A percentile compares a stretch with the other conserved stretches of the same genome.
These are phyloP conservation scores for Cocos nucifera DNA, from an alignment of 176 grass and related monocot genomes.

Conservation along the genomic window DNA sequence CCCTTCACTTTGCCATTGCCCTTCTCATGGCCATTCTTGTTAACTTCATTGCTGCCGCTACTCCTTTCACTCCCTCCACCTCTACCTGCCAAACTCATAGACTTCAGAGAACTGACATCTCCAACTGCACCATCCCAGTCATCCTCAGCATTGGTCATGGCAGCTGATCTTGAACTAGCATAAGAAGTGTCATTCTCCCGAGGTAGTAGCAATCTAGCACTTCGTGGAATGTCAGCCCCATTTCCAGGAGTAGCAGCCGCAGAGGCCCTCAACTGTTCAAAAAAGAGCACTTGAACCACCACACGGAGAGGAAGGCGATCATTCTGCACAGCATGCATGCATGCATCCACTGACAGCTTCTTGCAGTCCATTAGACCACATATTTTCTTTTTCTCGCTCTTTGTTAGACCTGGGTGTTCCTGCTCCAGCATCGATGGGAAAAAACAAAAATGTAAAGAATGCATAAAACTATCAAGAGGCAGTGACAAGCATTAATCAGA, in stretches of 20 bases:
- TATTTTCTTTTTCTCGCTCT: constrained; percentile 85
- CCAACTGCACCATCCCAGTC: constrained; percentile 53
- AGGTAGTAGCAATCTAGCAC: constrained; percentile 43
- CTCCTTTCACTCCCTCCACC: constrained; percentile 64
- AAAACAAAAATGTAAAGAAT: no score
- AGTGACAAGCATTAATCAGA: no score
- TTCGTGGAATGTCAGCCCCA: constrained; percentile 28
- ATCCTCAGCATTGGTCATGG: constrained; percentile 68
- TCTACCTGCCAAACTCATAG: constrained; percentile 39
- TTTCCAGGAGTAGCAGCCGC: constrained; percentile 16
- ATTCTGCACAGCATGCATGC: constrained; percentile 87
- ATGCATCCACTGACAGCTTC: constrained; percentile 67
- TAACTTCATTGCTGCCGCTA: constrained; percentile 41
- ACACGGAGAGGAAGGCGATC: constrained; percentile 87
- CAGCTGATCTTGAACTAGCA: constrained; percentile 78
- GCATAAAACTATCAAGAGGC: no score
- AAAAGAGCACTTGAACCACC: constrained; percentile 95
- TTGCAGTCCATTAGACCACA: constrained; percentile 93
- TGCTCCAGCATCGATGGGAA: constrained; percentile 13
- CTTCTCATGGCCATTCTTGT: constrained; percentile 48
- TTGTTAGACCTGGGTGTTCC: constrained; percentile 78
- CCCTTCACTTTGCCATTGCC: constrained; percentile 38
- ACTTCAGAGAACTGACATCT: constrained; percentile 56
- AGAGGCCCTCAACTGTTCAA: constrained; percentile 54
- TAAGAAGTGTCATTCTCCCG: constrained; percentile 74